These are phyloP conservation scores for Cercospora sp. DNA, from an alignment of 2,329 filamentous ascomycete genomes.

Conservation along the genomic window DNA sequence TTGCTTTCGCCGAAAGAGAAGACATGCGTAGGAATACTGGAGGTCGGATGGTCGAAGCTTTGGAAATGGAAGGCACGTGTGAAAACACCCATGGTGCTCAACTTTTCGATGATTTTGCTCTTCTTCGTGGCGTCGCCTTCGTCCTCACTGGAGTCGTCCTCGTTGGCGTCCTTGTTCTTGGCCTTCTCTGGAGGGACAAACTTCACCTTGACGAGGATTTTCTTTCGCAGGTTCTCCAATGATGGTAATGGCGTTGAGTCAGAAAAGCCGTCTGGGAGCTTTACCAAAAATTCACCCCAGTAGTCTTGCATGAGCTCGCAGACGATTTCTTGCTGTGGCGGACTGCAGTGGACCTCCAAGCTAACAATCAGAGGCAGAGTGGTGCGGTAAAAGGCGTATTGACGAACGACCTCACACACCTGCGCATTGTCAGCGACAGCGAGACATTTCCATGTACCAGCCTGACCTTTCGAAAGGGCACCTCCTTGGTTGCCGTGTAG, in stretches of 20 bases:
- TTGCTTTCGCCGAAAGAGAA: conserved; percentile 65
- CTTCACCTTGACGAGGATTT: conserved; percentile 66
- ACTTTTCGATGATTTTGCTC: conserved; percentile 65
- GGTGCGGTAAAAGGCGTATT: conserved; percentile 5
- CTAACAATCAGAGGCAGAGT: conserved; percentile 82
- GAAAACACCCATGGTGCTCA: conserved; percentile 79
- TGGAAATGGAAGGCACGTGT: conserved; percentile 82
- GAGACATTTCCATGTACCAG: conserved; percentile 37
- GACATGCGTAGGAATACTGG: conserved; percentile 60
- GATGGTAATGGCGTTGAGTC: conserved; percentile 65
- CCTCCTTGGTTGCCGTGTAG: conserved; percentile 81
- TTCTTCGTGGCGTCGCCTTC: conserved; percentile 45
- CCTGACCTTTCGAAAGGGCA: conserved; percentile 85
- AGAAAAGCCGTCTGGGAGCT: conserved; percentile 51
- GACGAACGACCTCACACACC: conserved; percentile 12
- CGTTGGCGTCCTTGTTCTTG: conserved; percentile 19
- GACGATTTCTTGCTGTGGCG: conserved; percentile 81
- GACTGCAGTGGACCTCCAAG: conserved; percentile 82
- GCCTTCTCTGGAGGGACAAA: conserved; percentile 45
- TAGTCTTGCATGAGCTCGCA: conserved; percentile 90
- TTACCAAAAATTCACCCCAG: conserved; percentile 75
- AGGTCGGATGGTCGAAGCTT: conserved; percentile 65
- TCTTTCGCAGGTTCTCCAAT: conserved; percentile 67
- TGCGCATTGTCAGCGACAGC: not conserved
- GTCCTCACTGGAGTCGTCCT: conserved; percentile 43